These are phyloP conservation scores for Effrenium voratum DNA, from an alignment of 73 alveolate species.

Conservation along the genomic window DNA sequence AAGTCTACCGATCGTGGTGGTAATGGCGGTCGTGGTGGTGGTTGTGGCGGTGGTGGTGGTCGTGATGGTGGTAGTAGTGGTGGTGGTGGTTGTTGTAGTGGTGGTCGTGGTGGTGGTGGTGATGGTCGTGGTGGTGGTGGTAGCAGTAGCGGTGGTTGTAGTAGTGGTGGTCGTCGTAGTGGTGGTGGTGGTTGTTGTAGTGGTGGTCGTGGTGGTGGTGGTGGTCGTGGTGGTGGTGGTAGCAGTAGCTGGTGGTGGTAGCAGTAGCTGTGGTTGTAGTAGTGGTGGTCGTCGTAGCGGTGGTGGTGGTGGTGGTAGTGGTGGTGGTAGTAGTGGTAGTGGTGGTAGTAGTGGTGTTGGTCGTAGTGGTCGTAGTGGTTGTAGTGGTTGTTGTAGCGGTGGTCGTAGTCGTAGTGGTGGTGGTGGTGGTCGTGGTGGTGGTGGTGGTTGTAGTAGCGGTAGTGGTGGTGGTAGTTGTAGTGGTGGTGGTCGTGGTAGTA, in stretches of 20 bases:
- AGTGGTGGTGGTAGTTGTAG: background rate
- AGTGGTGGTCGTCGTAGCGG: background rate
- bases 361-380: background rate
- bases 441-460: background rate
- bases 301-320: background rate
- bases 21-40: no score
- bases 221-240: background rate
- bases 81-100: no score
- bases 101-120: no score
- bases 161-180: background rate
- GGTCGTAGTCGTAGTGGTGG: background rate
- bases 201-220: background rate
- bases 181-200: background rate
- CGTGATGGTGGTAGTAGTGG: no score
- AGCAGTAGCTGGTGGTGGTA: background rate
- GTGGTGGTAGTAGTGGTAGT: background rate
- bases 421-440: background rate
- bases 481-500: background rate
- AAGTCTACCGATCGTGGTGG: no score
- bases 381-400: background rate
- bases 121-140: no score
- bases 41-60: no score
- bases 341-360: background rate
- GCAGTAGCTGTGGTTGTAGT: background rate
- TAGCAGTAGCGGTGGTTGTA: background rate